Conservation (phyloP, 2,329 filamentous ascomycete species). For the Kalmusia sp. region DNA sequence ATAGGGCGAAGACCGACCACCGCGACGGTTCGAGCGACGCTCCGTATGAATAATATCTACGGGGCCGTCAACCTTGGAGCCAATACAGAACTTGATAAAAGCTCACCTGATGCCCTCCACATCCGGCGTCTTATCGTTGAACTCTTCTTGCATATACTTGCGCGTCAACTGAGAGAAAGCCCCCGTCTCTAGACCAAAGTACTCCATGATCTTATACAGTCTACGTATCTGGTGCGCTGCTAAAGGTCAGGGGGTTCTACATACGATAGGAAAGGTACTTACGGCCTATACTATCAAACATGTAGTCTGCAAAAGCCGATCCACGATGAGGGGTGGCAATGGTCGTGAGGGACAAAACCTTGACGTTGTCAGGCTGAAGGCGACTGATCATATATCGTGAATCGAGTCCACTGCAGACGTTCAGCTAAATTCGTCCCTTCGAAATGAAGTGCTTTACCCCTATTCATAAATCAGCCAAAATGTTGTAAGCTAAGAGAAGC, state of each 20-base stretch:
- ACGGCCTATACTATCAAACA: conserved; percentile 65
- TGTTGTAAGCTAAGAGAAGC: neutral
- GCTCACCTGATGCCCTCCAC: conserved; percentile 57
- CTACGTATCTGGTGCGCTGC: conserved; percentile 57
- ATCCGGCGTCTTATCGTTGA: conserved; percentile 67
- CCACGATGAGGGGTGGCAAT: conserved; percentile 68
- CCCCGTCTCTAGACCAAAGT: conserved; percentile 63
- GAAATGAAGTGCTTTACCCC: conserved; percentile 40
- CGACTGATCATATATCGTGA: conserved; percentile 69
- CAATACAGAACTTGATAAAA: neutral
- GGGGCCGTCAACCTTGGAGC: conserved; percentile 19
- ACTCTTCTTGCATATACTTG: conserved; percentile 63
- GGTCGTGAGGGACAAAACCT: conserved; percentile 73
- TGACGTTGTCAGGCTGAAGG: conserved; percentile 69
- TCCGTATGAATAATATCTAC: conserved; percentile 67
- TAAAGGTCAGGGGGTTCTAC: conserved; percentile 20
- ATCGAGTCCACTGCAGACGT: conserved; percentile 62
- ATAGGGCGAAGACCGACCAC: conserved; percentile 64
- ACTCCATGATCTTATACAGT: conserved; percentile 62
- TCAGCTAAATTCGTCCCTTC: conserved; percentile 21
- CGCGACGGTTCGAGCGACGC: conserved; percentile 62
- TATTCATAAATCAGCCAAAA: conserved; percentile 31
- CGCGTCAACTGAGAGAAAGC: conserved; percentile 68
- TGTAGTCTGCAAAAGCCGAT: conserved; percentile 67
- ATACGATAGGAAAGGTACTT: conserved; percentile 33